Conservation (phyloP, 257 asterid genomes). For the Anisodus tanguticus region DNA sequence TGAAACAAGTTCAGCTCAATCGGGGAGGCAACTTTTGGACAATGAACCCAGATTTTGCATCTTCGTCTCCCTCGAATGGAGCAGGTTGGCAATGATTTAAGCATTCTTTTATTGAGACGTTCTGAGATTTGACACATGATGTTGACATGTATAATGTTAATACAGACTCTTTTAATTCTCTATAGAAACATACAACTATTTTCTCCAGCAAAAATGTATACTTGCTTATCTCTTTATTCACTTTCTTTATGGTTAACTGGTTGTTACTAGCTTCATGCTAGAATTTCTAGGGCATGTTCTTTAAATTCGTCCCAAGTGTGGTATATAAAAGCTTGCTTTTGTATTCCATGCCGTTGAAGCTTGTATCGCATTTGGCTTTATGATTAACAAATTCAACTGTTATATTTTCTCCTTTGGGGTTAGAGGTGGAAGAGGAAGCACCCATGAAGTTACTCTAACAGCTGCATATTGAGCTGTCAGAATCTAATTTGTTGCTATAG, state of each 20-base stretch:
- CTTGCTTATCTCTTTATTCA: not conserved
- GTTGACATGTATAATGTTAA: not conserved
- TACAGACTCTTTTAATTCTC: not conserved
- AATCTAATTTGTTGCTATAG: conserved; percentile 41
- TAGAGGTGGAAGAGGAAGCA: not conserved
- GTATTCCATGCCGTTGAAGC: not conserved
- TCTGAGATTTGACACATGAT: not conserved
- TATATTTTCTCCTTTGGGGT: conserved; percentile 2
- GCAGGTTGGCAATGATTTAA: not conserved
- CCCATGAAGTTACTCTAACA: not conserved
- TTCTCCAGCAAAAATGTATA: not conserved
- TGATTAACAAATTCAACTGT: not conserved
- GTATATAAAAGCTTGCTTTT: no score
- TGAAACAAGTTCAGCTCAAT: no score
- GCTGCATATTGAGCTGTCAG: not conserved
- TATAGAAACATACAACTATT: not conserved
- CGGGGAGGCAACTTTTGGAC: no score
- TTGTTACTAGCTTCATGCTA: not conserved
- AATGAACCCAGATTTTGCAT: no score
- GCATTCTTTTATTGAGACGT: not conserved
- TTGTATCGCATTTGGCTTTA: not conserved
- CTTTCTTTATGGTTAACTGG: not conserved
- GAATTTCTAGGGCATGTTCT: not conserved
- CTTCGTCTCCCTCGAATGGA: no score
- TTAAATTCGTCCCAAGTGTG: no score